These are phyloP conservation scores for Stephanodiscus triporus DNA, from an alignment of 108 stramenopile species.

Conservation along the genomic window DNA sequence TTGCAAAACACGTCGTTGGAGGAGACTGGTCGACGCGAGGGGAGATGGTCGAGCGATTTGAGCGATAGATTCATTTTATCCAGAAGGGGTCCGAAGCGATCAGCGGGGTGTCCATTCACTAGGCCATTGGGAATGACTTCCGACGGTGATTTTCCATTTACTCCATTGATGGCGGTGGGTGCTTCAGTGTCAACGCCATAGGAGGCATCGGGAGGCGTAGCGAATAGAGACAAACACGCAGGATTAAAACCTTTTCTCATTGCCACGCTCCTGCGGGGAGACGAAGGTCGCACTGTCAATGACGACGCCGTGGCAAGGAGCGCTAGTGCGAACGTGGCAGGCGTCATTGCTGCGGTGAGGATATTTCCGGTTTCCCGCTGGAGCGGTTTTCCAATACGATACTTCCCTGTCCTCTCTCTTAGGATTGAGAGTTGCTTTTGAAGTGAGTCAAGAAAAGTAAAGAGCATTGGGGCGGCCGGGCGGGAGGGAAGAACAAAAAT, in stretches of 20 bases:
- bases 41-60: conserved; percentile 43
- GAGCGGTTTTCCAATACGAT: too few relatives aligned
- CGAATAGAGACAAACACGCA: not conserved
- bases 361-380: too few relatives aligned
- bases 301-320: conserved; percentile 13
- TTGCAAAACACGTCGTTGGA: conserved; percentile 90
- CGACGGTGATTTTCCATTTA: conserved; percentile 1
- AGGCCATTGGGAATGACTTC: conserved; percentile 9
- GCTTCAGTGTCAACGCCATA: conserved; percentile 36
- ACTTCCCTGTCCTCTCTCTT: too few relatives aligned
- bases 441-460: too few relatives aligned
- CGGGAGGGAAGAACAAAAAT: too few relatives aligned
- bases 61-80: conserved; percentile 30
- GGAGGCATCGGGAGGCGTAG: conserved; percentile 23
- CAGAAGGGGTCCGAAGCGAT: conserved; percentile 36
- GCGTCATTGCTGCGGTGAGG: not conserved
- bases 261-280: not conserved
- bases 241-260: not conserved
- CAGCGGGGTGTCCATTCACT: conserved; percentile 14
- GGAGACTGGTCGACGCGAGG: conserved; percentile 53
- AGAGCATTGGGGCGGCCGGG: too few relatives aligned
- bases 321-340: not conserved
- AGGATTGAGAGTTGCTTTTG: too few relatives aligned
- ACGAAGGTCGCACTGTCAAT: conserved; percentile 6
- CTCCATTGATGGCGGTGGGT: conserved; percentile 15